phyloP scores from a whole-genome alignment of 83 land plant species.

The Diphasiastrum complanatum region DNA sequence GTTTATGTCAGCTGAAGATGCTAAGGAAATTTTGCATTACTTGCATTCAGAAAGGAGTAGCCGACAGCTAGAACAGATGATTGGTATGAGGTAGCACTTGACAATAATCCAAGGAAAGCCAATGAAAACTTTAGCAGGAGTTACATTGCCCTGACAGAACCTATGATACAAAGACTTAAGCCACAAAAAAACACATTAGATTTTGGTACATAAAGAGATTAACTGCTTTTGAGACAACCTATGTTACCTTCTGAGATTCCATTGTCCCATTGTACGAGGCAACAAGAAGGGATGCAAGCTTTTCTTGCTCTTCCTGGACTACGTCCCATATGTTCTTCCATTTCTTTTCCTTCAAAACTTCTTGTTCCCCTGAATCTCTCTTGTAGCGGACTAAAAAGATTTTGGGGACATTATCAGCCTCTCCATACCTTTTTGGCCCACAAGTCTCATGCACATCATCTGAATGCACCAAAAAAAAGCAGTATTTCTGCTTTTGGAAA shows the following conservation, averaged over 20 bases:
- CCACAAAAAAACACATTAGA: no score
- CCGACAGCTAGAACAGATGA: no score
- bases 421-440: conserved; percentile 46
- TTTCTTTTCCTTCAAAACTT: conserved; percentile 18
- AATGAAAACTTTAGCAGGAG: no score
- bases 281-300: conserved; percentile 56
- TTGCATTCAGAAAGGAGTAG: no score
- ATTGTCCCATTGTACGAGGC: conserved; percentile 52
- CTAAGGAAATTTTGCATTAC: no score
- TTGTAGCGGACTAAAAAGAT: conserved; percentile 52
- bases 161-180: no score
- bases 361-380: conserved; percentile 31
- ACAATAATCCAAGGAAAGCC: no score
- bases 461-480: conserved; percentile 42
- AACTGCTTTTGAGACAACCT: no score
- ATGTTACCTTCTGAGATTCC: conserved; percentile 44
- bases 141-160: no score
- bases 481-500: conserved; percentile 49
- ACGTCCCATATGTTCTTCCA: conserved; percentile 19
- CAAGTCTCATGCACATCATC: conserved; percentile 44
- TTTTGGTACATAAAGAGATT: no score
- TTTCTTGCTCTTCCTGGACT: conserved; percentile 26
- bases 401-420: conserved; percentile 31
- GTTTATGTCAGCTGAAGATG: no score
- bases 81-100: no score